Percentiles rank a stretch among this genome's conserved stretches.
Evolutionary conservation across 768 basidiomycete species (phyloP).

Genomic region (Trametes cinnabarina): DNA sequence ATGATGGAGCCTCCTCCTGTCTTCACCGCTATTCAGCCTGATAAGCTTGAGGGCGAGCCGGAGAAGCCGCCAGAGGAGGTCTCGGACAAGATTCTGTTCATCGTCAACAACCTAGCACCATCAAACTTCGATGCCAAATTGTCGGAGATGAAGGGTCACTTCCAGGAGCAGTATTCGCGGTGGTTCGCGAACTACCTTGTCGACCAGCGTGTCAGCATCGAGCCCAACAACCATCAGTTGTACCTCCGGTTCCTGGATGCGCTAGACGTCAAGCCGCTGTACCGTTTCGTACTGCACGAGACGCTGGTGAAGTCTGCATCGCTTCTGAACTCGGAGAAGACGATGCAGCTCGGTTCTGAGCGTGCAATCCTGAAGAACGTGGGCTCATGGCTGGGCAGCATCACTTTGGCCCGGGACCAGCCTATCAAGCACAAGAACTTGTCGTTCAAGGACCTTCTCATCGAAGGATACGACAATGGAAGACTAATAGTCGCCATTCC

Average conservation of each 20-base stretch:
- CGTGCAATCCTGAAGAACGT: conserved; percentile 89
- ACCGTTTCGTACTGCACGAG: conserved; percentile 86
- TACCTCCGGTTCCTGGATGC: conserved; percentile 93
- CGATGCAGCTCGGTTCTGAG: conserved; percentile 81
- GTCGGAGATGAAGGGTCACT: conserved; percentile 79
- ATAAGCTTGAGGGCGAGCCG: conserved; percentile 58
- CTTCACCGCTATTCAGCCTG: conserved; percentile 79
- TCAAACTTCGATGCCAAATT: conserved; percentile 90
- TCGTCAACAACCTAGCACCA: conserved; percentile 95
- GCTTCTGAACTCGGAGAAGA: conserved; percentile 89
- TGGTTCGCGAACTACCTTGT: conserved; percentile 99
- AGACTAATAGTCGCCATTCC: conserved; percentile 93
- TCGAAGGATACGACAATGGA: conserved; percentile 92
- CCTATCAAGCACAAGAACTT: conserved; percentile 93
- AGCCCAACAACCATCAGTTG: conserved; percentile 94
- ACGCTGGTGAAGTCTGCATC: conserved; percentile 84
- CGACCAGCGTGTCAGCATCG: conserved; percentile 91
- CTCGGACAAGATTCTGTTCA: conserved; percentile 94
- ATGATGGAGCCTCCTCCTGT: conserved; percentile 41
- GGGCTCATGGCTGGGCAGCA: conserved; percentile 89
- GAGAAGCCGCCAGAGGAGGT: conserved; percentile 78
- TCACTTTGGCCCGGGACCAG: conserved; percentile 89
- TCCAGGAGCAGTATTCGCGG: conserved; percentile 77
- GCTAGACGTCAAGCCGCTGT: conserved; percentile 63
- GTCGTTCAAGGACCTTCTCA: conserved; percentile 94